Evolutionary conservation across 2,329 filamentous ascomycete genomes (phyloP).

Genomic region (Esteya vermicola): DNA sequence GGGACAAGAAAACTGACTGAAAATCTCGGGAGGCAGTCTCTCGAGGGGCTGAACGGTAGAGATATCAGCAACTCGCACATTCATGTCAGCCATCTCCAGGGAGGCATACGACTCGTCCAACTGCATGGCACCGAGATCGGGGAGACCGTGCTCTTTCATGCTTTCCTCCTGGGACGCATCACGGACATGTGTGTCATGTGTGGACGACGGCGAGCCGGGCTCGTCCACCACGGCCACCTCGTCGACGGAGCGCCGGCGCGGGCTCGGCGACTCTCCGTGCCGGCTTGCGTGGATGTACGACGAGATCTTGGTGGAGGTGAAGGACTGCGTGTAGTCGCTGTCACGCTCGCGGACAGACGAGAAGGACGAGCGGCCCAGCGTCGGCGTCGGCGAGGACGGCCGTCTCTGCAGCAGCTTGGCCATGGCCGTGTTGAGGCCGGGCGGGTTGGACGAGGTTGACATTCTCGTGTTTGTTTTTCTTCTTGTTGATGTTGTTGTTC

Average conservation of each 20-base stretch:
- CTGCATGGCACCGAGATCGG: neutral
- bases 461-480: too few relatives aligned
- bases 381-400: constrained; percentile 7
- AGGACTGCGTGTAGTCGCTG: constrained; percentile 44
- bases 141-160: constrained; percentile 1
- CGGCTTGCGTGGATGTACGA: constrained; percentile 26
- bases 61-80: constrained; percentile 4
- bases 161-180: too few relatives aligned
- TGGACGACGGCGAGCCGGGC: constrained; percentile 8
- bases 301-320: constrained; percentile 48
- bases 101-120: constrained; percentile 3
- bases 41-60: constrained; percentile 30
- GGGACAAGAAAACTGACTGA: constrained; percentile 37
- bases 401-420: constrained; percentile 6
- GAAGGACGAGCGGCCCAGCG: constrained; percentile 36
- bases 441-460: too few relatives aligned
- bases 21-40: constrained; percentile 53
- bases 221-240: constrained; percentile 39
- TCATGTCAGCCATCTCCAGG: constrained; percentile 3
- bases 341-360: constrained; percentile 49
- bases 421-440: constrained; percentile 4
- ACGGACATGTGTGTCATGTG: constrained; percentile 3
- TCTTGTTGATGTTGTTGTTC: too few relatives aligned
- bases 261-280: constrained; percentile 6
- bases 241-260: constrained; percentile 17